Base-by-base conservation (phyloP, 2,329 filamentous ascomycete genomes). In the Orbilia javanica region DNA sequence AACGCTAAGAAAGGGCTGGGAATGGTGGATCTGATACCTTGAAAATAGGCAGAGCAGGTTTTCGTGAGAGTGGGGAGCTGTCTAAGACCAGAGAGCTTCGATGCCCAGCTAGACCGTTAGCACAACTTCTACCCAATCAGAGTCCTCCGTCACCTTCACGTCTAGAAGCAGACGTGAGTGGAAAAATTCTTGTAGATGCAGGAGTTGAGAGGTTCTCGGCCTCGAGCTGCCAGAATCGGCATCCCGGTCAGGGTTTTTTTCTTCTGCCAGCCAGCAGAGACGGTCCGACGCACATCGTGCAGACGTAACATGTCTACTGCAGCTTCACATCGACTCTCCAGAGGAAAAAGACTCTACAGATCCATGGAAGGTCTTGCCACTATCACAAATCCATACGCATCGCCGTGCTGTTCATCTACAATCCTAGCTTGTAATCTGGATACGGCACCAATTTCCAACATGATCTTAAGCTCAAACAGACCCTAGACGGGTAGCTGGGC, bases 161-260 rank as follows among this genome's bases (percentile, higher is more conserved):
- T 69, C 65, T 63, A 63, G 70, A 72, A 64, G 48, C 22, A 63
- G 60, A 63, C 50, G 20, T 46, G 69, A 73, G 69, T 73, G 69
- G 69, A 65, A 73, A 57, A 57, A 60, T 25, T 55, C 69, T 50
- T 65, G 39, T 36, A 70, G 57, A 77, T 77, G 73, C 66, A 77
- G 46, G 42, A 66, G 50, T 77, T 78, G 74, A 78, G 74, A 78
- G 74, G 67, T 72, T 78, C 67, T 72, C 67, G 74, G 74, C 74
- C 74, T 78, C 74, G 67, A 78, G 53, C 63, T 78, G 39, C 74
- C 74, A 63, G 55, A 78, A 78, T 70, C 44, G 67, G 55, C 55
- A 60, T 42, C 55, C 55, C 31, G 20, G 55, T 60, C 55, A 57
- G 52, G 18, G 27, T 50, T 72, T 52, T 52, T 73, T 66, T 73